Evolutionary conservation across 164 flowering plant genomes (phyloP), one percentile per base, ranked within the genome.

Genomic region (Taxillus chinensis): DNA sequence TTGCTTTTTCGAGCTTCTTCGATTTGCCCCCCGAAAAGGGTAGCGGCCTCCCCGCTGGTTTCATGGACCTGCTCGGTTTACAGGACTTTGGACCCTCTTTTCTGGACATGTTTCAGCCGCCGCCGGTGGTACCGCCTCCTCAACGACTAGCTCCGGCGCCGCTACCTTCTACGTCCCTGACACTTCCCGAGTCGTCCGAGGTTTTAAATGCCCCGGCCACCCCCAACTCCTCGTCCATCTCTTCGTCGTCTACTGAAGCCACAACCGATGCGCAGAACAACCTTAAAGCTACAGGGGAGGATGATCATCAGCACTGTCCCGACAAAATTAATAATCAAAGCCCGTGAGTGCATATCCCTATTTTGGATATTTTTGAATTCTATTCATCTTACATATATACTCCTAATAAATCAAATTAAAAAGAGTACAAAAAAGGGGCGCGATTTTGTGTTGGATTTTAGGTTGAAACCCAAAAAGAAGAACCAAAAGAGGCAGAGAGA

Each of bases 381-480:
- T 27, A 27, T 27, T 27, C 27, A 0, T 27, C 27, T 27, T 27
- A 27, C 27, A 2, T 27, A 27, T 27, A 27, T 27, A 27, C 27
- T 27, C 0, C 1, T 27, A 27, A 27, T 27, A 27, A 27, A 27
- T 27, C 27, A 27, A 39, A 56, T 56, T 43, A 11, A 11, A 11
- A 43, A 56, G 42, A 3, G 42, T 40, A 17, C 39, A 43, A 57
- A 12, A 45, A 7, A 16, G 45, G 13, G 39, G 39, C n/a, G 60
- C 12, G 39, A 12, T 39, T 40, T 51, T 14, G 51, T 15, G n/a
- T 67, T 45, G 42, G 60, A 49, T 52, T 58, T 66, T 53, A 83
- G 90, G 73, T 78, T 76, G 81, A 87, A 86, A 63, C 75, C 86
- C 13, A 85, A 81, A 64, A 86, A 85, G 86, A 91, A 88, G 84